These are phyloP conservation scores for Phaeophleospora eucalypticola DNA, from an alignment of 2,329 filamentous ascomycete genomes.

Conservation along the genomic window DNA sequence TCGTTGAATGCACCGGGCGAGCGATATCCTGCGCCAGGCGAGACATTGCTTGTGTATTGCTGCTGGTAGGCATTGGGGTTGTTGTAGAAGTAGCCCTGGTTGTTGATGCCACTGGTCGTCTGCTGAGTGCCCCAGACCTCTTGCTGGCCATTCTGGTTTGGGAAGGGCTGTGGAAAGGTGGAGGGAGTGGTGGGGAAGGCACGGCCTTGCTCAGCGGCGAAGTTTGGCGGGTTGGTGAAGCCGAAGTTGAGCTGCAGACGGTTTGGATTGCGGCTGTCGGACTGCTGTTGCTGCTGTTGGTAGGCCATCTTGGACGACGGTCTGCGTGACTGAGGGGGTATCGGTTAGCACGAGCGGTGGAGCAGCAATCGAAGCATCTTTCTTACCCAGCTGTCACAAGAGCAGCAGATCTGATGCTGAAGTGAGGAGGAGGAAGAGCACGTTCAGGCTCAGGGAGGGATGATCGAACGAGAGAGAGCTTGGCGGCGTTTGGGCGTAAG, in stretches of 20 bases:
- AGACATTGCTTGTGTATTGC: constrained; percentile 37
- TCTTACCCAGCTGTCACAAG: not conserved
- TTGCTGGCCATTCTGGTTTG: constrained; percentile 56
- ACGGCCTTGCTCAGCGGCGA: constrained; percentile 42
- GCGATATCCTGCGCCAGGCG: constrained; percentile 52
- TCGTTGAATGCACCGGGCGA: constrained; percentile 65
- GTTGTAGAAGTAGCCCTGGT: constrained; percentile 49
- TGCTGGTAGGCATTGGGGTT: constrained; percentile 47
- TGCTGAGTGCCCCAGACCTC: constrained; percentile 55
- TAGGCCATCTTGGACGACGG: constrained; percentile 2
- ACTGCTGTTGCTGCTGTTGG: constrained; percentile 17
- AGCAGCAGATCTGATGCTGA: not conserved
- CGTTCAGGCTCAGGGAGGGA: not conserved
- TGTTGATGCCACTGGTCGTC: constrained; percentile 39
- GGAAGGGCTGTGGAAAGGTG: constrained; percentile 86
- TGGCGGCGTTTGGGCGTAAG: constrained; percentile 3
- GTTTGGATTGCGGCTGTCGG: constrained; percentile 36
- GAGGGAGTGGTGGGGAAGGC: constrained; percentile 71
- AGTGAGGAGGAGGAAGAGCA: not conserved
- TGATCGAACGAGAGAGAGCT: not conserved
- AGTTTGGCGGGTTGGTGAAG: constrained; percentile 43
- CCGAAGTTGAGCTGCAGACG: constrained; percentile 52
- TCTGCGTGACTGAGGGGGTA: not conserved
- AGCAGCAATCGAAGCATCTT: no score
- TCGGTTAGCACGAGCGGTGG: no score